These are phyloP conservation scores for Colletotrichum viniferum DNA, from an alignment of 2,329 filamentous ascomycete genomes.

Conservation along the genomic window DNA sequence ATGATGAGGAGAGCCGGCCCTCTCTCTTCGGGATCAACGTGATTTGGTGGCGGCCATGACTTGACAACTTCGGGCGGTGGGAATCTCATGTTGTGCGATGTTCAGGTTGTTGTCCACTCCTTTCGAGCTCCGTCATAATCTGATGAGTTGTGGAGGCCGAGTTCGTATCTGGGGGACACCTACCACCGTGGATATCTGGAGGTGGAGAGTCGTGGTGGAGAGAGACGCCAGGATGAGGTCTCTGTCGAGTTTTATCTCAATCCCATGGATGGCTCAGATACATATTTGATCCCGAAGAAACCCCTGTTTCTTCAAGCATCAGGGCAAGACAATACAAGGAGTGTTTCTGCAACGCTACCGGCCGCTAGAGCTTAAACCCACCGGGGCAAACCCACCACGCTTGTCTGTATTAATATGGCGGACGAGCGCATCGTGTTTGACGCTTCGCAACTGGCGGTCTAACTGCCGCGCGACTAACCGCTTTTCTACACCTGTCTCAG, in stretches of 20 bases:
- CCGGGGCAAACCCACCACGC: not conserved
- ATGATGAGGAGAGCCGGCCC: slow-evolving; percentile 38
- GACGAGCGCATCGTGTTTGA: not conserved
- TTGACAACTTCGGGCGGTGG: not conserved
- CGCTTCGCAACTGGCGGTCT: not conserved
- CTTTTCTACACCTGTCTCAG: not conserved
- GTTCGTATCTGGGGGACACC: not conserved
- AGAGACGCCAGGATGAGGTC: not conserved
- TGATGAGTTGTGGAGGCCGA: not conserved
- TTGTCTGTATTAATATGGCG: not conserved
- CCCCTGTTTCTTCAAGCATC: not conserved
- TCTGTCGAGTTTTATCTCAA: not conserved
- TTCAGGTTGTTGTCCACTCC: not conserved
- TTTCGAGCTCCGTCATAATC: not conserved
- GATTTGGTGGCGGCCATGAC: not conserved
- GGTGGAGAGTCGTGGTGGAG: not conserved
- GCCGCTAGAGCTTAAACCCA: not conserved
- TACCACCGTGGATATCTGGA: not conserved
- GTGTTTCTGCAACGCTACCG: not conserved
- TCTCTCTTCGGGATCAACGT: not conserved
- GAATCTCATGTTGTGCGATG: not conserved
- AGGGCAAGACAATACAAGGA: not conserved
- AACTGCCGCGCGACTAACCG: not conserved
- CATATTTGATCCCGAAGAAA: not conserved
- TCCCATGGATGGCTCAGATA: not conserved